These are phyloP conservation scores for Gracilariopsis chorda DNA, from an alignment of 23 red algal species.

Conservation along the genomic window DNA sequence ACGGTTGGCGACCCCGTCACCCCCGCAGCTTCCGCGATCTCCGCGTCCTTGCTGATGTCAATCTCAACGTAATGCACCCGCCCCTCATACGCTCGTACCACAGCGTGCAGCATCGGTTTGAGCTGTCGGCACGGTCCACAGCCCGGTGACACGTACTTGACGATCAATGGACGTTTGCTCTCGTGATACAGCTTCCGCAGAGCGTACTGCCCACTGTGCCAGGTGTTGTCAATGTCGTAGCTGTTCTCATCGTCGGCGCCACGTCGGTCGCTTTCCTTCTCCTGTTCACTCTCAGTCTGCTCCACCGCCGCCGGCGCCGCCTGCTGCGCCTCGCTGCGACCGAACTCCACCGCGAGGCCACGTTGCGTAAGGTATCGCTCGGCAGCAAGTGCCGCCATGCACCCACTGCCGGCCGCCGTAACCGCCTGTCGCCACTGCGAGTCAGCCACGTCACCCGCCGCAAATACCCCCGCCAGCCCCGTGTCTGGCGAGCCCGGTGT, in stretches of 20 bases:
- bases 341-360: slow-evolving; percentile 37
- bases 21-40: slow-evolving; percentile 63
- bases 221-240: slow-evolving; percentile 45
- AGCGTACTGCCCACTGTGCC: slow-evolving; percentile 50
- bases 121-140: slow-evolving; percentile 67
- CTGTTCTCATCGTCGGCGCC: slow-evolving; percentile 36
- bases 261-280: background rate
- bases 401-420: slow-evolving; percentile 87
- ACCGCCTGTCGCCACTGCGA: slow-evolving; percentile 86
- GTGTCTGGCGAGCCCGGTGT: slow-evolving; percentile 52
- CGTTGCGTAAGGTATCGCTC: slow-evolving; percentile 64
- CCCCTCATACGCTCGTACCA: slow-evolving; percentile 39
- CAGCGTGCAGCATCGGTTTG: slow-evolving; percentile 49
- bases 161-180: slow-evolving; percentile 52
- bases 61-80: slow-evolving; percentile 66
- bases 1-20: slow-evolving; percentile 62
- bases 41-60: slow-evolving; percentile 48
- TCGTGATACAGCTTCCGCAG: slow-evolving; percentile 76
- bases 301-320: slow-evolving; percentile 9
- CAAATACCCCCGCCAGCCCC: slow-evolving; percentile 81
- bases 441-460: slow-evolving; percentile 89
- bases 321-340: background rate
- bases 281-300: background rate
- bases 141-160: slow-evolving; percentile 58
- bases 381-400: slow-evolving; percentile 86